Conservation (phyloP, 1,284 basidiomycete genomes). For the Chondrostereum purpureum region DNA sequence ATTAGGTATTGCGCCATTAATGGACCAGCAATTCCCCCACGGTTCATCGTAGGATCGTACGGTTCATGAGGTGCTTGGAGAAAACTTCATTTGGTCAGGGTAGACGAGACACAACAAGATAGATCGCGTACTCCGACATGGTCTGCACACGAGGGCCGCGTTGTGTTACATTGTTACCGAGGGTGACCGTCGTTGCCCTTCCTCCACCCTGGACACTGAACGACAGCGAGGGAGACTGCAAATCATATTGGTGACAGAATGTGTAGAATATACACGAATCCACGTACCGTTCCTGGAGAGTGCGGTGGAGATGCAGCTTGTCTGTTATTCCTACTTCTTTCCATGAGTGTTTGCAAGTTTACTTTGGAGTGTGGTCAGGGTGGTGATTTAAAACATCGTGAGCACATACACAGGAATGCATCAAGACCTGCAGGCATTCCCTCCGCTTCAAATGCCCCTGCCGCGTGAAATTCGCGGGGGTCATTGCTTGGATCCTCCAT, state of each 20-base stretch:
- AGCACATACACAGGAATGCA: slow-evolving; percentile 37
- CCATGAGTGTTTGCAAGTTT: slow-evolving; percentile 26
- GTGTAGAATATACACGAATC: no score
- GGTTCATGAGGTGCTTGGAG: no score
- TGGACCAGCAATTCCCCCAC: slow-evolving; percentile 44
- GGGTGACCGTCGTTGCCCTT: slow-evolving; percentile 29
- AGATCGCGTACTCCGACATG: slow-evolving; percentile 51
- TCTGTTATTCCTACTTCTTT: slow-evolving; percentile 19
- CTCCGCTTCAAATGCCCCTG: slow-evolving; percentile 25
- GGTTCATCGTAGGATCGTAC: slow-evolving; percentile 16
- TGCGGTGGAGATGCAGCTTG: slow-evolving; percentile 14
- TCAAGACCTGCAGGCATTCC: slow-evolving; percentile 33
- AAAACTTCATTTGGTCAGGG: no score
- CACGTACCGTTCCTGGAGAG: slow-evolving; percentile 12
- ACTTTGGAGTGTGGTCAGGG: slow-evolving; percentile 17
- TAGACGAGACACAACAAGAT: no score
- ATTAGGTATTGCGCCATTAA: slow-evolving; percentile 69
- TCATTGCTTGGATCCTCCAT: slow-evolving; percentile 69
- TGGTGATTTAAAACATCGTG: slow-evolving; percentile 8
- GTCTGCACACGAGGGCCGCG: slow-evolving; percentile 25
- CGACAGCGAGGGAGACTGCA: slow-evolving; percentile 20
- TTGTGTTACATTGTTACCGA: slow-evolving; percentile 16
- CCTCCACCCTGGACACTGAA: slow-evolving; percentile 28
- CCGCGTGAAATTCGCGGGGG: slow-evolving; percentile 54
- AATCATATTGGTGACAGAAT: slow-evolving; percentile 7